Base-by-base conservation (phyloP, 345 rosid genomes). In the Mangifera indica region DNA sequence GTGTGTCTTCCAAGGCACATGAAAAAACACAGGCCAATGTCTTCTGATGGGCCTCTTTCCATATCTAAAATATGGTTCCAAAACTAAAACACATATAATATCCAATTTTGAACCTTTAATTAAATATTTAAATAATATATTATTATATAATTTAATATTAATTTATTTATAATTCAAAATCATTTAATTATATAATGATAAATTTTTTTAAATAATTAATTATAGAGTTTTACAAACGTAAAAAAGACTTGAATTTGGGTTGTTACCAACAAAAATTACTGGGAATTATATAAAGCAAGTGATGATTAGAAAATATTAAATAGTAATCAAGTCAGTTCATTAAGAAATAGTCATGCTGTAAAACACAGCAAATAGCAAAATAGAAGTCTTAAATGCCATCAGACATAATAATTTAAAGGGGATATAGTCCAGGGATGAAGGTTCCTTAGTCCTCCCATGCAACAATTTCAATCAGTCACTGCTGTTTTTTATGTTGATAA, bases 401-500 rank as follows among this genome's bases (percentile, higher is more conserved):
- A 45, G 54, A 56, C 10, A 44, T 6, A 32, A 68, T 53, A 77
- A 62, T 13, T 49, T 14, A 49, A 40, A 14, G 55, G 72, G 34
- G 66, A 18, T 52, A 20, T 40, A 32, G 71, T 77, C 57, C 58
- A 22, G 10, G 73, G 57, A 72, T 40, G 22, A 60, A 71, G 46
- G 60, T 72, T 56, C 61, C 67, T 66, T 42, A 13, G 55, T 67
- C 59, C 48, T 53, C 60, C 63, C 22, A 22, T 15, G 53, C 53
- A 49, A 12, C 53, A 49, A 12, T 32, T 37, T 37, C 42, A 67
- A 9, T 52, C 71, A 63, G 74, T 57, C 71, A 48, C 56, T 73
- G 66, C 66, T 72, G 74, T 49, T 34, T 70, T 63, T 70, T 58
- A 71, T 76, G 61, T 42, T 62, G 22, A 60, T 10, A 63, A 40